Conservation (phyloP, 345 rosid species). For the Salix arbutifolia region DNA sequence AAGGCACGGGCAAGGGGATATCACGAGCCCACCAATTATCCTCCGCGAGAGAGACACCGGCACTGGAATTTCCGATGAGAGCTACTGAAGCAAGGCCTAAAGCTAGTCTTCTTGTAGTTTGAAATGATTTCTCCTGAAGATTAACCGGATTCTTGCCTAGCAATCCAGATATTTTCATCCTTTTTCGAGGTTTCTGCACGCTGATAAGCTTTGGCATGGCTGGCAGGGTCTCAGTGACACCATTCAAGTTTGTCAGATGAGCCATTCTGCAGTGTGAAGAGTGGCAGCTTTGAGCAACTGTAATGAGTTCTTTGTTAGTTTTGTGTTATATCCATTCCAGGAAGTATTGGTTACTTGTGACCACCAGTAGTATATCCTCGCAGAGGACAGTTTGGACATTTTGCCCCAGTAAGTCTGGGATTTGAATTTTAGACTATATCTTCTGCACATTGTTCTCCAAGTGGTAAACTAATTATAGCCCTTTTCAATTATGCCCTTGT, state of each 20-base stretch:
- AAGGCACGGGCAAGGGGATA: conserved; percentile 57
- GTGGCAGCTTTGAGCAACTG: neutral
- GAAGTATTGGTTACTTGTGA: conserved; percentile 7
- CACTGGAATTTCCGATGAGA: conserved; percentile 29
- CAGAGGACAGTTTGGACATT: conserved; percentile 32
- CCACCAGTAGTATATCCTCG: conserved; percentile 47
- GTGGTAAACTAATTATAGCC: no score
- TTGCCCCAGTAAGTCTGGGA: neutral
- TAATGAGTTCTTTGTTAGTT: neutral
- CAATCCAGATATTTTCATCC: conserved; percentile 21
- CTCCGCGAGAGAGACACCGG: conserved; percentile 47
- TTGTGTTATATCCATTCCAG: conserved; percentile 18
- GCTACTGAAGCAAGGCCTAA: conserved; percentile 58
- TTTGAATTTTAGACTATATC: neutral
- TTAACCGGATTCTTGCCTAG: conserved; percentile 28
- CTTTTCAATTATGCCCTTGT: neutral
- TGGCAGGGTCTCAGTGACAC: conserved; percentile 30
- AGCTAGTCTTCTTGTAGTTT: conserved; percentile 51
- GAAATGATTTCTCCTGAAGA: conserved; percentile 31
- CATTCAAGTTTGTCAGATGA: conserved; percentile 40
- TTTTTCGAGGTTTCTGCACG: conserved; percentile 16
- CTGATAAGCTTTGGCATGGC: conserved; percentile 23
- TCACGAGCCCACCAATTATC: conserved; percentile 67
- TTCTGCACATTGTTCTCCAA: neutral
- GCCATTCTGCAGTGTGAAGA: conserved; percentile 30